phyloP scores from a whole-genome alignment of 2,329 filamentous ascomycete species.

The Myriangium duriaei region DNA sequence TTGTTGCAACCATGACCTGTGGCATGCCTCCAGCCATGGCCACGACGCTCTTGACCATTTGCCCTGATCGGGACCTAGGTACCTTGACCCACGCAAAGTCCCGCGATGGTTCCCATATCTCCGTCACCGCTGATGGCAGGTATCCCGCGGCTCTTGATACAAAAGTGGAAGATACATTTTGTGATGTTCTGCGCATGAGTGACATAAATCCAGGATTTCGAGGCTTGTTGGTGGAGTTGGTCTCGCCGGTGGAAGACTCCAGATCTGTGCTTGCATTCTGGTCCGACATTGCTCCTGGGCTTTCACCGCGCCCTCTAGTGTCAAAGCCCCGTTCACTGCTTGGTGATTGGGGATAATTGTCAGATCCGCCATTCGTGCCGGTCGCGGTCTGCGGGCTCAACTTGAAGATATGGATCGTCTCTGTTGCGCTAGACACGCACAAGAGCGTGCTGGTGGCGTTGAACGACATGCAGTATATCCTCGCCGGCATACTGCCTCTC shows the following conservation, averaged over 20 bases:
- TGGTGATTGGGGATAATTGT: neutral
- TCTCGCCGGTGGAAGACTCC: constrained; percentile 8
- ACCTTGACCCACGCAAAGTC: constrained; percentile 97
- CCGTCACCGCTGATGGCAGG: constrained; percentile 81
- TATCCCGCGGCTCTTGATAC: constrained; percentile 85
- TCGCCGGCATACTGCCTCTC: constrained; percentile 84
- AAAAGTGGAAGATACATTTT: constrained; percentile 80
- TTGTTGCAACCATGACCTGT: constrained; percentile 96
- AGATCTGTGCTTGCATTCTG: constrained; percentile 12
- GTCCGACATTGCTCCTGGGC: neutral
- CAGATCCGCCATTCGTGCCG: constrained; percentile 25
- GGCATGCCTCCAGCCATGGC: constrained; percentile 91
- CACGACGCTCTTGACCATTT: constrained; percentile 74
- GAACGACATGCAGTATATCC: constrained; percentile 98
- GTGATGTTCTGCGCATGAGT: constrained; percentile 85
- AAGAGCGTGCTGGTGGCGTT: constrained; percentile 87
- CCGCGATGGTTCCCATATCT: constrained; percentile 91
- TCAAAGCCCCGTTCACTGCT: neutral
- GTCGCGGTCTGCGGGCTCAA: constrained; percentile 37
- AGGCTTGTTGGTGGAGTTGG: constrained; percentile 24
- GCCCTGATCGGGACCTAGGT: constrained; percentile 45
- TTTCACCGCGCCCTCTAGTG: neutral
- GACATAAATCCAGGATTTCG: constrained; percentile 70
- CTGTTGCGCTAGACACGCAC: constrained; percentile 89
- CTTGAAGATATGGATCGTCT: constrained; percentile 94